Base-by-base conservation (phyloP, 2,329 filamentous ascomycete genomes). In the Colletotrichum somersetense region DNA sequence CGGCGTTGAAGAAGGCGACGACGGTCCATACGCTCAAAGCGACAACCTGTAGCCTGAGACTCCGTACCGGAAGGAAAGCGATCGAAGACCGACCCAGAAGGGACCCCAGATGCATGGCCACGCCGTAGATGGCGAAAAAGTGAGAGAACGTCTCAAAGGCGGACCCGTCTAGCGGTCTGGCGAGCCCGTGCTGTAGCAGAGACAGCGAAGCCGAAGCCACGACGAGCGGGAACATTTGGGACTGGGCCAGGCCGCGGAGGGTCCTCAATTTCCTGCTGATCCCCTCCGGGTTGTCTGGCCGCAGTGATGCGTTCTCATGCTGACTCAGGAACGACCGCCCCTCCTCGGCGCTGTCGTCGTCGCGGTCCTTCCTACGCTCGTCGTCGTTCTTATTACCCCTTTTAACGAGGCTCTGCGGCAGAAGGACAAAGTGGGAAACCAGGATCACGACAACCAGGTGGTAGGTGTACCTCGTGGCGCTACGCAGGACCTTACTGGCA, bases 91-190 rank as follows among this genome's bases (percentile, higher is more conserved):
- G 75, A 1, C 76, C 75, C 8, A 79, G 42, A 35, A 80, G 75
- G 61, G 71, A 77, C 1, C 80, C 80, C 0, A 79, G 53, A 10
- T 81, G 79, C 7, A 81, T 77, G 5, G 75, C 73, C 6, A 79
- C 66, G 26, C 76, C 74, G 69, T 78, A 80, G 4, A 73, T 75
- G 20, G 80, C 77, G 8, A 72, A 71, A 38, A 77, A 81, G 3
- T 77, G 74, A 40, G 77, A 76, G 66, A 79, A 81, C 12, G 70
- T 76, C 8, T 73, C 69, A 14, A 79, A 79, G 0, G 55, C 26
- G 0, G 77, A 75, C 20, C 75, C 68, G 44, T 75, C 77, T 6
- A 79, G 65, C 0, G 79, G 77, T 35, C 79, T 77, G n/a, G 75
- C 72, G 38, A 81, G 75, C 0, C 80, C 79, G 0, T 78, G 78